Conservation (phyloP, 768 basidiomycete species). For the Boletus rubroflammeus region DNA sequence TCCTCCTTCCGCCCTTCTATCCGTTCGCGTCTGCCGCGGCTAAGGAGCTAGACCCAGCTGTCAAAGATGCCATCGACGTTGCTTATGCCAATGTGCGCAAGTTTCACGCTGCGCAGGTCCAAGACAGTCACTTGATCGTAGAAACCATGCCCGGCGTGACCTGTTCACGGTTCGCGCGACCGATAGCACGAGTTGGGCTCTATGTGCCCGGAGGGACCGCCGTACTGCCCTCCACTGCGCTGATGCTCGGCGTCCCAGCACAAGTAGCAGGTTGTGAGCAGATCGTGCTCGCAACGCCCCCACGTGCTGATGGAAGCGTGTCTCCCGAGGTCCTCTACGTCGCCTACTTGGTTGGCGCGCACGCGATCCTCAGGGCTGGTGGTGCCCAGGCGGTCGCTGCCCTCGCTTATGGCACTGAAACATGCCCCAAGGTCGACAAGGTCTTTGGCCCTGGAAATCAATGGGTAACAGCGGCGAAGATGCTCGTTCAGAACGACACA, state of each 20-base stretch:
- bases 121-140: slow-evolving; percentile 65
- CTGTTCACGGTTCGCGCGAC: slow-evolving; percentile 90
- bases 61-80: slow-evolving; percentile 79
- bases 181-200: slow-evolving; percentile 93
- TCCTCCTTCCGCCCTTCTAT: slow-evolving; percentile 76
- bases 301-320: slow-evolving; percentile 85
- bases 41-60: slow-evolving; percentile 56
- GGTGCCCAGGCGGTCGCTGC: slow-evolving; percentile 96
- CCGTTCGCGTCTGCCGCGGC: slow-evolving; percentile 42
- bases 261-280: slow-evolving; percentile 94
- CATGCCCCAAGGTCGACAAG: slow-evolving; percentile 97
- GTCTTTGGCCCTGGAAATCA: slow-evolving; percentile 99
- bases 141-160: slow-evolving; percentile 99
- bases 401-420: slow-evolving; percentile 93
- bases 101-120: slow-evolving; percentile 89
- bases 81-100: slow-evolving; percentile 90
- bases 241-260: slow-evolving; percentile 97
- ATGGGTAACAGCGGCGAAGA: slow-evolving; percentile 99
- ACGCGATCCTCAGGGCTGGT: slow-evolving; percentile 88
- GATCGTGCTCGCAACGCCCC: slow-evolving; percentile 95
- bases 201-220: slow-evolving; percentile 99
- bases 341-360: slow-evolving; percentile 85
- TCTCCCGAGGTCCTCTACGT: slow-evolving; percentile 98
- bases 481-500: slow-evolving; percentile 98
- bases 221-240: slow-evolving; percentile 90